Evolutionary conservation across 73 alveolate species (phyloP).

Genomic region (Stentor coeruleus): DNA sequence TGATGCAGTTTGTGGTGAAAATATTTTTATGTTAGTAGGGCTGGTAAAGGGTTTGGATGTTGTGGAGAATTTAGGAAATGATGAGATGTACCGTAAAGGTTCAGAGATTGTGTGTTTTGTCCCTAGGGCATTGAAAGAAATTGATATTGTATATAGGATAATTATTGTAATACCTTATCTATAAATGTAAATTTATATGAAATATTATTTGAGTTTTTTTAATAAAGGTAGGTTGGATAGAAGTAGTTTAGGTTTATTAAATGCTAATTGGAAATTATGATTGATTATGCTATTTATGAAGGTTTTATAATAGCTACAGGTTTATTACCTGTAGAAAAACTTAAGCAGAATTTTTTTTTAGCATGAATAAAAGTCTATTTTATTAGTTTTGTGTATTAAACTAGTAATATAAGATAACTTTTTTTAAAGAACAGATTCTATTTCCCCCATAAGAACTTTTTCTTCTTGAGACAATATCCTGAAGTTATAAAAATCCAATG

Average conservation of each 20-base stretch:
- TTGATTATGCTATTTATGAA: too few species aligned
- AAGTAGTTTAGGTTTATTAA: too few species aligned
- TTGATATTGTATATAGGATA: constrained; percentile 6
- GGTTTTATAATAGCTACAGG: too few species aligned
- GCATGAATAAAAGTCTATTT: too few species aligned
- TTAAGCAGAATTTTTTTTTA: too few species aligned
- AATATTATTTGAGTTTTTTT: too few species aligned
- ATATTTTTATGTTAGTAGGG: constrained; percentile 55
- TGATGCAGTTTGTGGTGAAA: constrained; percentile 73
- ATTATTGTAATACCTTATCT: background rate
- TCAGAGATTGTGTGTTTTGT: constrained; percentile 13
- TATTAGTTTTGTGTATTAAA: too few species aligned
- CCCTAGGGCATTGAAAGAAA: constrained; percentile 22
- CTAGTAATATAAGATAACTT: too few species aligned
- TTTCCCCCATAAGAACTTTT: background rate
- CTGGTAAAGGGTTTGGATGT: constrained; percentile 78
- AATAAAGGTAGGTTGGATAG: too few species aligned
- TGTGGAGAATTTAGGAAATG: constrained; percentile 6
- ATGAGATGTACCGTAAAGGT: constrained; percentile 2
- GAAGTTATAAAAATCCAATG: background rate
- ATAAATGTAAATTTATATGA: too few species aligned
- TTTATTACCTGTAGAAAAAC: too few species aligned
- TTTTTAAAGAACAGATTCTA: background rate
- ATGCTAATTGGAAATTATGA: too few species aligned
- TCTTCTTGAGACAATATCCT: background rate